Evolutionary conservation across 2,329 filamentous ascomycete species (phyloP).

Genomic region (Botrytis byssoidea): DNA sequence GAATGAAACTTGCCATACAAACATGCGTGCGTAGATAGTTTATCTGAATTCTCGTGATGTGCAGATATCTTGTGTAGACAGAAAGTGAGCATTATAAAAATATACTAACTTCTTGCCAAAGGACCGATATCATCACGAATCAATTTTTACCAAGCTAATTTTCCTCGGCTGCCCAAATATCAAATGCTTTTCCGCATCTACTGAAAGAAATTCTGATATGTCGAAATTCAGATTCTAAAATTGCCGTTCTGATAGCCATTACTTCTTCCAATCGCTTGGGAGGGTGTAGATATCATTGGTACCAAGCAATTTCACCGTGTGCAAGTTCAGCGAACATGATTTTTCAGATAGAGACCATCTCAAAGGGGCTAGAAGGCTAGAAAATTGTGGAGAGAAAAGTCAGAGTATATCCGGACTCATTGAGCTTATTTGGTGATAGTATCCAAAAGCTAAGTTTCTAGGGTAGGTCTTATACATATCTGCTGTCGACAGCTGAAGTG

Average conservation of each 20-base stretch:
- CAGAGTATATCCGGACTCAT: background rate
- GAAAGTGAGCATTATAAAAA: background rate
- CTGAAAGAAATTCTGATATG: background rate
- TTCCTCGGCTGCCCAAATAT: fast-evolving
- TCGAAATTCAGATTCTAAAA: fast-evolving
- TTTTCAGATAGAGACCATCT: background rate
- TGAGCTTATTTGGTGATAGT: background rate
- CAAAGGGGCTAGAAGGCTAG: background rate
- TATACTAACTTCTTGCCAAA: no score
- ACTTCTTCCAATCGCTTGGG: fast-evolving
- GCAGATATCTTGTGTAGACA: background rate
- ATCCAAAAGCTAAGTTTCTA: fast-evolving
- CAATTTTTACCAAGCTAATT: background rate
- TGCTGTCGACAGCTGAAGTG: background rate
- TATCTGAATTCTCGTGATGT: background rate
- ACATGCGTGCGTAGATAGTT: fast-evolving
- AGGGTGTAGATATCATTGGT: background rate
- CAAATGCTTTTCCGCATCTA: background rate
- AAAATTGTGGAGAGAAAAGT: background rate
- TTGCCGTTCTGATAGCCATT: background rate
- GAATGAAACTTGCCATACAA: background rate
- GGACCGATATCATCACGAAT: no score
- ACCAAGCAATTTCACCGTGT: background rate
- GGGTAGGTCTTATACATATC: background rate
- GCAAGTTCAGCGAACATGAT: background rate